Percentiles rank a stretch among this genome's conserved stretches.
Evolutionary conservation across 1,284 basidiomycete species (phyloP).

Genomic region (Gomphus bonarii): DNA sequence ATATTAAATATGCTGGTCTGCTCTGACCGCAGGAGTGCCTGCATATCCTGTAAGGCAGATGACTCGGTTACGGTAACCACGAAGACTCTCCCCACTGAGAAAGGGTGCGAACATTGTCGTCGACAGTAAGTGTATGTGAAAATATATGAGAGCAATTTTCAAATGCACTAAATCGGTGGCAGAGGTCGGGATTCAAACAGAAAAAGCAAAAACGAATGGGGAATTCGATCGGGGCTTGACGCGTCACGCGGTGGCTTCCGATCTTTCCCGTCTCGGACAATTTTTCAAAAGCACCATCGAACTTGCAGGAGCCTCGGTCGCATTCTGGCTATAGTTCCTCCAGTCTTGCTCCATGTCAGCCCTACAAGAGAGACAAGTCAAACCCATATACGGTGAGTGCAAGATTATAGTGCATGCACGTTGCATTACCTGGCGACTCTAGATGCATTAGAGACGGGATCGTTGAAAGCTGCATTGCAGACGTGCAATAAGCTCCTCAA

Average conservation of each 20-base stretch:
- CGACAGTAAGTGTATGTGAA: no score
- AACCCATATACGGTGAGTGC: slow-evolving; percentile 6
- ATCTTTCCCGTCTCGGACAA: neutral
- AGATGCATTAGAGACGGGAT: slow-evolving; percentile 78
- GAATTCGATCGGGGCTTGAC: no score
- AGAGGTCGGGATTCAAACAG: no score
- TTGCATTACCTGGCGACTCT: slow-evolving; percentile 5
- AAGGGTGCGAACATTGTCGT: no score
- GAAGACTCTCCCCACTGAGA: no score
- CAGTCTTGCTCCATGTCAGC: neutral
- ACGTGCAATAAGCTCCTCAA: slow-evolving; percentile 79
- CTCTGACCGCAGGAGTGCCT: no score
- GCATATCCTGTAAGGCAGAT: no score
- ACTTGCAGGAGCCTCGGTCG: neutral
- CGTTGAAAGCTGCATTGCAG: slow-evolving; percentile 75
- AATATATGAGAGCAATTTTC: no score
- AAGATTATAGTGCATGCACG: neutral
- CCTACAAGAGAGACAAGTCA: slow-evolving; percentile 9
- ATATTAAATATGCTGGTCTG: no score
- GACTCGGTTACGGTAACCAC: no score
- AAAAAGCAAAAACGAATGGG: no score
- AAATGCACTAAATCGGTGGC: no score
- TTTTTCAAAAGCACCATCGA: neutral
- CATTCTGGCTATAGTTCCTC: neutral
- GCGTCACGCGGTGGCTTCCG: neutral